These are phyloP conservation scores for Populus nigra DNA, from an alignment of 345 rosid genomes.

Conservation along the genomic window DNA sequence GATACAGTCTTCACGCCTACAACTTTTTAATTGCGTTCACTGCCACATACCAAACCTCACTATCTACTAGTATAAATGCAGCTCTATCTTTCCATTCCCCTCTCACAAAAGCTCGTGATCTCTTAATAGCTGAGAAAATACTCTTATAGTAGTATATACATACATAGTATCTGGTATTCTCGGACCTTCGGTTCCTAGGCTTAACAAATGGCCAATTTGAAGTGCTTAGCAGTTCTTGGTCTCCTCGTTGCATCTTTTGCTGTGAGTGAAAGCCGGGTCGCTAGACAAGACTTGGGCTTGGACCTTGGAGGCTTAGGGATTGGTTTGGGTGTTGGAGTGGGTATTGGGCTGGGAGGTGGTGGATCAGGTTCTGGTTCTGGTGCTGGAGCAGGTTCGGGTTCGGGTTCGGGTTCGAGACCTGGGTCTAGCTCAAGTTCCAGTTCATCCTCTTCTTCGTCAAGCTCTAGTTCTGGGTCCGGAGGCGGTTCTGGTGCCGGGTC, in stretches of 20 bases:
- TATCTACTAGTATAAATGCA: slow-evolving; percentile 20
- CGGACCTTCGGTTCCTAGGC: neutral
- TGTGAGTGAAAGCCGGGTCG: slow-evolving; percentile 53
- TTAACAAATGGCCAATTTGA: slow-evolving; percentile 26
- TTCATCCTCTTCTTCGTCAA: slow-evolving; percentile 42
- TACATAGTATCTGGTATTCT: neutral
- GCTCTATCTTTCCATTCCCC: neutral
- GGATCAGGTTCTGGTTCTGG: slow-evolving; percentile 57
- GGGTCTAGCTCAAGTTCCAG: slow-evolving; percentile 53
- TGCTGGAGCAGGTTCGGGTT: slow-evolving; percentile 47
- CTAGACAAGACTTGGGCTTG: slow-evolving; percentile 69
- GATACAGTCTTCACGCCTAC: slow-evolving; percentile 13
- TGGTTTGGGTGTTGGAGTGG: slow-evolving; percentile 62
- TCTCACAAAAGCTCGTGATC: neutral
- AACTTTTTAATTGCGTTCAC: slow-evolving; percentile 4
- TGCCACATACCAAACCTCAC: neutral
- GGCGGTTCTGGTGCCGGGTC: slow-evolving; percentile 73
- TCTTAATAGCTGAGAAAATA: neutral
- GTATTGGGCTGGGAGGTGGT: slow-evolving; percentile 55
- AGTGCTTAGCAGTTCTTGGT: slow-evolving; percentile 28
- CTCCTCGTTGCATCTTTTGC: slow-evolving; percentile 29
- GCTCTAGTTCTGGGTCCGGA: slow-evolving; percentile 43
- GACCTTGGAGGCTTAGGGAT: slow-evolving; percentile 77
- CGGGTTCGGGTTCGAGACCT: slow-evolving; percentile 45
- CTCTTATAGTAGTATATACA: neutral